A percentile compares a stretch with the other conserved stretches of the same genome.
phyloP scores from a whole-genome alignment of 257 asterid genomes.

The Cordia subcordata region DNA sequence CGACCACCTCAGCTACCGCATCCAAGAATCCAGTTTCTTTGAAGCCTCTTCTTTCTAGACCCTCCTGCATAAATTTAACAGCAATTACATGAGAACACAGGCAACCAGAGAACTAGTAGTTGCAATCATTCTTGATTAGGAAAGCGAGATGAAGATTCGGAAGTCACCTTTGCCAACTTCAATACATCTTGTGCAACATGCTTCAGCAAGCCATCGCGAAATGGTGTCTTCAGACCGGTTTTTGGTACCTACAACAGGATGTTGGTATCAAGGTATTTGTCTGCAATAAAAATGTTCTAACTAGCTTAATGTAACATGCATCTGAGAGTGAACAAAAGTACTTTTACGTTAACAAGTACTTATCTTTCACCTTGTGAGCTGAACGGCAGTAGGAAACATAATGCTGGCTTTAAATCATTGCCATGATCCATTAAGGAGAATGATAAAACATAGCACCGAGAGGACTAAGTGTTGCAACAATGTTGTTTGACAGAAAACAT shows the following conservation, averaged over 20 bases:
- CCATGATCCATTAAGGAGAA: no score
- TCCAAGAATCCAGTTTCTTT: conserved; percentile 88
- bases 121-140: not conserved
- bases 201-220: conserved; percentile 95
- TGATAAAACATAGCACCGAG: no score
- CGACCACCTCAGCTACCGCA: conserved; percentile 83
- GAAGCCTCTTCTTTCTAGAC: conserved; percentile 91
- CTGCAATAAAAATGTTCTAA: not conserved
- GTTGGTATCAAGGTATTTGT: conserved; percentile 3
- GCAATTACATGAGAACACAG: not conserved
- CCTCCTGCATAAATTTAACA: conserved; percentile 48
- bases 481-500: no score
- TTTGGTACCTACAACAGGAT: conserved; percentile 60
- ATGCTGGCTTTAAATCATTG: no score
- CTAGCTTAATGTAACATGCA: not conserved
- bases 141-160: not conserved
- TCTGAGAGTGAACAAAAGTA: not conserved
- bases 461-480: no score
- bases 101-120: not conserved
- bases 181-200: conserved; percentile 90
- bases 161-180: conserved; percentile 54
- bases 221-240: conserved; percentile 84
- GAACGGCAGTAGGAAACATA: no score
- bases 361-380: not conserved
- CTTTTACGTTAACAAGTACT: not conserved